phyloP scores from a whole-genome alignment of 768 basidiomycete genomes.

The Dioszegia crocea region DNA sequence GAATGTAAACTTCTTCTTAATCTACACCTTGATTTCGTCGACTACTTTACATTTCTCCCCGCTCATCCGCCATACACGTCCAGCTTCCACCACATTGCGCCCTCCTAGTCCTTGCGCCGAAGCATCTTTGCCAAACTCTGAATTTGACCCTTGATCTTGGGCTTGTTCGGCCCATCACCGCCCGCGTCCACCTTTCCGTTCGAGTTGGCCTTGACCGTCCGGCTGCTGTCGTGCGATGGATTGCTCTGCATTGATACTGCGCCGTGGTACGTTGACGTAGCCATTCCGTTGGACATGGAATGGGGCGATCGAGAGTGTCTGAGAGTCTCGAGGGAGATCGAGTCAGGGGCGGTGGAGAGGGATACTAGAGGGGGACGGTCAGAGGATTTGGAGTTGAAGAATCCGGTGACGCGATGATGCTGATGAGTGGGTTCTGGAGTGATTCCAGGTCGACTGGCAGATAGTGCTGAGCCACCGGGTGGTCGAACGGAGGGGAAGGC shows the following conservation, averaged over 20 bases:
- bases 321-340: neutral
- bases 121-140: constrained; percentile 86
- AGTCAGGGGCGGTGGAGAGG: constrained; percentile 3
- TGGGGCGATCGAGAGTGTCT: neutral
- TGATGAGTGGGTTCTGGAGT: neutral
- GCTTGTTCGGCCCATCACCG: constrained; percentile 38
- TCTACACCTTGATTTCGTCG: neutral
- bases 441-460: neutral
- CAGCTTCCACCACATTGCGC: constrained; percentile 30
- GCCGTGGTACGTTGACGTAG: neutral
- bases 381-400: neutral
- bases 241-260: neutral
- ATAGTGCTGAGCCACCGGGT: neutral
- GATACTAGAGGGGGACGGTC: neutral
- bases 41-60: neutral
- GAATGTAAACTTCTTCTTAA: neutral
- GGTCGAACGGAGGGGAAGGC: neutral
- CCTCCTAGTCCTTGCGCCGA: too few relatives aligned
- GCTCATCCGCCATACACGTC: neutral
- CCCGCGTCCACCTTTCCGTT: neutral
- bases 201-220: neutral
- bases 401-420: neutral
- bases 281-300: neutral
- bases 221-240: neutral
- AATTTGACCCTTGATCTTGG: constrained; percentile 82